Percentiles rank a stretch among this genome's conserved stretches.
Conservation (phyloP, 768 basidiomycete genomes). For the Leccinum subtestaceum region DNA sequence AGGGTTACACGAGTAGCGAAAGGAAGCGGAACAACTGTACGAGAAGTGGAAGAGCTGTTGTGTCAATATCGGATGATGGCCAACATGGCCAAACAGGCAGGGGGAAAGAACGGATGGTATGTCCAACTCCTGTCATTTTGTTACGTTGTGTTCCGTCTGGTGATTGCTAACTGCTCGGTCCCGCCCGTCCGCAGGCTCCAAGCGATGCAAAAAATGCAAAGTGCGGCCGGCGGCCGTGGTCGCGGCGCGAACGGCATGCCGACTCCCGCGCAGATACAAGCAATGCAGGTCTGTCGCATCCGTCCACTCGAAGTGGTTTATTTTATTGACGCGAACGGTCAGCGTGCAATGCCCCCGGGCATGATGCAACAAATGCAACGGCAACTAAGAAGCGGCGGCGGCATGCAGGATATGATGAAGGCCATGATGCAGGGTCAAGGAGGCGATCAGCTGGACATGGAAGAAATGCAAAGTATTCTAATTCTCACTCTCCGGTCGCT, state of each 20-base stretch:
- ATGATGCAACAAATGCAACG: slow-evolving; percentile 93
- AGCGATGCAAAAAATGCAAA: slow-evolving; percentile 92
- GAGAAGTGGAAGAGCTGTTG: slow-evolving; percentile 96
- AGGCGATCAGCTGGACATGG: slow-evolving; percentile 88
- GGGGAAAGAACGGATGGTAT: slow-evolving; percentile 93
- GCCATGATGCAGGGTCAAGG: slow-evolving; percentile 96
- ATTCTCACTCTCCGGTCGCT: slow-evolving; percentile 6
- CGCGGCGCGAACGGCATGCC: slow-evolving; percentile 87
- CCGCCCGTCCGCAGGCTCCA: slow-evolving; percentile 52
- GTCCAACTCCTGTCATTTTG: slow-evolving; percentile 19
- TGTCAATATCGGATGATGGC: slow-evolving; percentile 99
- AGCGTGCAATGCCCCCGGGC: slow-evolving; percentile 94
- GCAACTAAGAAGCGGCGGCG: slow-evolving; percentile 75
- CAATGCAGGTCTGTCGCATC: slow-evolving; percentile 71
- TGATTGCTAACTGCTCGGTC: slow-evolving; percentile 4
- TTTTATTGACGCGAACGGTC: slow-evolving; percentile 6
- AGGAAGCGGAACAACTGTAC: slow-evolving; percentile 91
- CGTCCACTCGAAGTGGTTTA: slow-evolving; percentile 1
- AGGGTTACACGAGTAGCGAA: slow-evolving; percentile 86
- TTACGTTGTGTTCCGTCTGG: slow-evolving; percentile 1
- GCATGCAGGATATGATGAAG: slow-evolving; percentile 98
- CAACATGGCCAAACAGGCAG: slow-evolving; percentile 97
- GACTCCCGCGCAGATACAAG: slow-evolving; percentile 89
- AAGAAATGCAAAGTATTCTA: slow-evolving; percentile 84
- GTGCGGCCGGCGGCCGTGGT: slow-evolving; percentile 80